Percentiles rank a stretch among this genome's conserved stretches.
Conservation (phyloP, 306 rosid species). For the Rosa multiflora region DNA sequence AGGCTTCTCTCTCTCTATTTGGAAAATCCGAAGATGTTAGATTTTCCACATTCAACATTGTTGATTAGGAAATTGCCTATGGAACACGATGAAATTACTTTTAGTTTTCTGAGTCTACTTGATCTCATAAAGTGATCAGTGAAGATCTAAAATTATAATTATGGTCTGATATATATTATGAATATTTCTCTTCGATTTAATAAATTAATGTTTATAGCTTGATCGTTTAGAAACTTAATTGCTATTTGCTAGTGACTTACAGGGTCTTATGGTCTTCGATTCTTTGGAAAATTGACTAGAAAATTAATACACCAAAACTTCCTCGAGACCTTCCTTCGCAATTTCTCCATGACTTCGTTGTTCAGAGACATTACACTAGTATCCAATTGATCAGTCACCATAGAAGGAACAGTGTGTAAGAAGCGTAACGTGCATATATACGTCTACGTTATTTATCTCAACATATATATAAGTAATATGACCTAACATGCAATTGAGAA, state of each 20-base stretch:
- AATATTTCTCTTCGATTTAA: neutral
- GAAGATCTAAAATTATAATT: neutral
- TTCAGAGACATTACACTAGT: neutral
- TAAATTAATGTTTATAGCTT: neutral
- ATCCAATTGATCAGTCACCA: neutral
- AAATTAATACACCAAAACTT: neutral
- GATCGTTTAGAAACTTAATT: neutral
- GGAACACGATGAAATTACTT: slow-evolving; percentile 14
- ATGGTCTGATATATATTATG: too few species aligned
- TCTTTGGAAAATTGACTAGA: neutral
- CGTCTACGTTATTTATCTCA: too few species aligned
- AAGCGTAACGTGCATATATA: too few species aligned
- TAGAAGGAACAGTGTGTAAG: too few species aligned
- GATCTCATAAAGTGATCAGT: neutral
- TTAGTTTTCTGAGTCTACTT: neutral
- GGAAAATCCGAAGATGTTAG: neutral
- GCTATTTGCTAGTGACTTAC: neutral
- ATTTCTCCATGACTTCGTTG: neutral
- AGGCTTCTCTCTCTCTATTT: neutral
- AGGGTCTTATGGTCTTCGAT: neutral
- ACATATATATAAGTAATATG: too few species aligned
- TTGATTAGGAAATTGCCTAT: slow-evolving; percentile 10
- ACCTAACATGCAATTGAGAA: too few species aligned
- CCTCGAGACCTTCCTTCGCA: neutral
- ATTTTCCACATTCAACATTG: neutral